phyloP scores from a whole-genome alignment of 140 eudicot genomes.

The Oenanthe javanica region DNA sequence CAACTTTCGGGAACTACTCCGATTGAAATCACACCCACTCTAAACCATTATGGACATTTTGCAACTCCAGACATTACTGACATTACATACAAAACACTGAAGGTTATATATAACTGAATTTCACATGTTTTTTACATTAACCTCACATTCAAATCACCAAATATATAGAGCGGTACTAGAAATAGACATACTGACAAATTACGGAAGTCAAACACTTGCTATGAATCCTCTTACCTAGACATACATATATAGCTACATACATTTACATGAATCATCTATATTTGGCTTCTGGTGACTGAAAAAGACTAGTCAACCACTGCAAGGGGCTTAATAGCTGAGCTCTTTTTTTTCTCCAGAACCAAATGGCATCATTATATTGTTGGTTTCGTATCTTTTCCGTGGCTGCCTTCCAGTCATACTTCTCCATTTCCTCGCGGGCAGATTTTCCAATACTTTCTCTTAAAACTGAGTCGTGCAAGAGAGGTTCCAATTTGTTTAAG shows the following conservation, averaged over 20 bases:
- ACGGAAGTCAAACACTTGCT: not conserved
- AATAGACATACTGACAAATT: no score
- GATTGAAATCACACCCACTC: no score
- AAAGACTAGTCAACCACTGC: conserved; percentile 56
- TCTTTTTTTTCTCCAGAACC: conserved; percentile 94
- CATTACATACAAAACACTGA: no score
- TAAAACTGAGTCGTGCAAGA: conserved; percentile 39
- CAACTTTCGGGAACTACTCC: no score
- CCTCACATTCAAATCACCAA: no score
- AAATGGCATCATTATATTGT: conserved; percentile 83
- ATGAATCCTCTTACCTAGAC: not conserved
- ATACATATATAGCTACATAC: conserved; percentile 16
- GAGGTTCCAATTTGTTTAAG: conserved; percentile 66
- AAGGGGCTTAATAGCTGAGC: conserved; percentile 59
- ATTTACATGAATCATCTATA: conserved; percentile 27
- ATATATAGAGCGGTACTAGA: no score
- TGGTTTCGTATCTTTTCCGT: conserved; percentile 73
- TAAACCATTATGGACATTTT: no score
- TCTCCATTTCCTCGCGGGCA: conserved; percentile 87
- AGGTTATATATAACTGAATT: no score
- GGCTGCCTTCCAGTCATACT: conserved; percentile 97
- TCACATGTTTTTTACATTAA: no score
- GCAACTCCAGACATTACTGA: no score
- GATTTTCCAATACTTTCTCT: conserved; percentile 74
- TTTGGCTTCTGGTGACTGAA: conserved; percentile 35